Conservation (phyloP, 2,329 filamentous ascomycete species). For the Neonectria neomacrospora region DNA sequence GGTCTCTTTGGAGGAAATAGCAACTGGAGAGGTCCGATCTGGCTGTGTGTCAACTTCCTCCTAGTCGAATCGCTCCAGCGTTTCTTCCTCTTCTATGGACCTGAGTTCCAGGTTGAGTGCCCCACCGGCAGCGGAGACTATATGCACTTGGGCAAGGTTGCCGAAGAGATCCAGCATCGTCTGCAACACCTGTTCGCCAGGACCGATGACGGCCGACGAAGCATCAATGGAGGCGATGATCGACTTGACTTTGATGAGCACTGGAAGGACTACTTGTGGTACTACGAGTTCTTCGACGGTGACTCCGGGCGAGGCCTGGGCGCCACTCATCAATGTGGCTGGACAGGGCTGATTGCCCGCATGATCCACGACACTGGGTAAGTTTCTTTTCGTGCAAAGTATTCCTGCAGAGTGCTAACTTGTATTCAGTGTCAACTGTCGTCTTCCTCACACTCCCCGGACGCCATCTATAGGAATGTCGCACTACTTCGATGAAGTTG, state of each 20-base stretch:
- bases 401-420: conserved; percentile 53
- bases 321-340: conserved; percentile 93
- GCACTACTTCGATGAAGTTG: conserved; percentile 95
- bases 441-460: conserved; percentile 91
- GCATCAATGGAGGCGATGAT: conserved; percentile 87
- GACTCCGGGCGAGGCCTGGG: conserved; percentile 90
- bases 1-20: conserved; percentile 96
- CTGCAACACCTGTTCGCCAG: conserved; percentile 91
- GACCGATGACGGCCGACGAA: conserved; percentile 85
- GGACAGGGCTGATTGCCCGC: conserved; percentile 94
- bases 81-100: conserved; percentile 96
- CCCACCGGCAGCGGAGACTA: conserved; percentile 92
- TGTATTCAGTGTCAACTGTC: conserved; percentile 77
- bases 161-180: conserved; percentile 94
- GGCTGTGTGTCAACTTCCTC: conserved; percentile 95
- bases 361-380: conserved; percentile 98
- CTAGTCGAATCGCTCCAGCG: conserved; percentile 93
- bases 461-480: conserved; percentile 85
- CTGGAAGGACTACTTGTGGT: conserved; percentile 89
- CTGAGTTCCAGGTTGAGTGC: conserved; percentile 88
- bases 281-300: conserved; percentile 97
- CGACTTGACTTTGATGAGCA: conserved; percentile 89
- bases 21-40: conserved; percentile 96
- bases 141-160: conserved; percentile 95
- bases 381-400: conserved; percentile 48